Evolutionary conservation across 2,329 filamentous ascomycete species (phyloP).

Genomic region (Amesomyces nigricolor): DNA sequence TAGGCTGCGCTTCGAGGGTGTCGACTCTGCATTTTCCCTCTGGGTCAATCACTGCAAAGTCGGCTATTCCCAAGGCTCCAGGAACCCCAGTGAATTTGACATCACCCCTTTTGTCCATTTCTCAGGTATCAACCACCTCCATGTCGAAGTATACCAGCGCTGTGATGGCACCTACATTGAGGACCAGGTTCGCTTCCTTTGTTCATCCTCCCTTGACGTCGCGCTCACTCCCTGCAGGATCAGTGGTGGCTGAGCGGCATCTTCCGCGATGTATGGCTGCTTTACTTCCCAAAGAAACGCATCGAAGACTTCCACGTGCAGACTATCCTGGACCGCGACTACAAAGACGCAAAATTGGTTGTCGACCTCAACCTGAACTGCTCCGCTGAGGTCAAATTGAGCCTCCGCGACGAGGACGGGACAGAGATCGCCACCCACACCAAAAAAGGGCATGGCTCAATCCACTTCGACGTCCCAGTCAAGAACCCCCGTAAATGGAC

Average conservation of each 20-base stretch:
- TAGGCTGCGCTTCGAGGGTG: constrained; percentile 67
- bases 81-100: constrained; percentile 70
- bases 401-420: constrained; percentile 24
- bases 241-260: constrained; percentile 58
- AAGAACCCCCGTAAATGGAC: constrained; percentile 50
- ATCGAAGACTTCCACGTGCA: constrained; percentile 52
- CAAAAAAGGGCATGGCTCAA: constrained; percentile 22
- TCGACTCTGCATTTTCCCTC: constrained; percentile 66
- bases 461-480: constrained; percentile 35
- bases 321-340: constrained; percentile 47
- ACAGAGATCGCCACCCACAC: constrained; percentile 25
- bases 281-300: constrained; percentile 51
- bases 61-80: constrained; percentile 66
- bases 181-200: constrained; percentile 42
- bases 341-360: constrained; percentile 44
- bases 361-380: constrained; percentile 36
- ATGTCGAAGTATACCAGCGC: constrained; percentile 65
- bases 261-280: constrained; percentile 55
- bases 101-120: constrained; percentile 48
- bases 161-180: constrained; percentile 69
- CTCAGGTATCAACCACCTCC: constrained; percentile 48
- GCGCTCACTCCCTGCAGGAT: constrained; percentile 30
- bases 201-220: neutral
- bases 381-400: constrained; percentile 10
- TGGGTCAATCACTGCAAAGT: constrained; percentile 64